A percentile compares a stretch with the other conserved stretches of the same genome.
Evolutionary conservation across 768 basidiomycete species (phyloP).

Genomic region (Trametes cinnabarina): DNA sequence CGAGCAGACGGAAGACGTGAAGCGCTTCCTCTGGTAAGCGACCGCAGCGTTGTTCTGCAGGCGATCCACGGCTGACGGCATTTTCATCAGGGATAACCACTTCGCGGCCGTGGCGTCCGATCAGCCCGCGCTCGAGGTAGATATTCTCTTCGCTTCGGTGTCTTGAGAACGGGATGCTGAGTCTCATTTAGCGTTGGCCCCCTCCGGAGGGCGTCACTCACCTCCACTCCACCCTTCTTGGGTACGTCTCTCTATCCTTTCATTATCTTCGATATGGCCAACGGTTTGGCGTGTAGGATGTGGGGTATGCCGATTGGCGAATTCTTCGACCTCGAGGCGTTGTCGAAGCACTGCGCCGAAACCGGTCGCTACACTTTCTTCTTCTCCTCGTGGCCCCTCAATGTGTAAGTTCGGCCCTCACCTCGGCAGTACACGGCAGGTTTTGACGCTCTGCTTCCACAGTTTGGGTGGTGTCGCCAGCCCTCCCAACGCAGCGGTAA

Average conservation of each 20-base stretch:
- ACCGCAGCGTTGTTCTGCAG: neutral
- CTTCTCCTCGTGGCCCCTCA: slow-evolving; percentile 72
- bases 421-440: neutral
- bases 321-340: slow-evolving; percentile 44
- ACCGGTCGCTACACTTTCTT: slow-evolving; percentile 68
- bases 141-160: neutral
- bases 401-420: slow-evolving; percentile 47
- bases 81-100: slow-evolving; percentile 58
- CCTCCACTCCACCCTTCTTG: slow-evolving; percentile 43
- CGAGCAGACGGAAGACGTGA: slow-evolving; percentile 70
- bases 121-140: slow-evolving; percentile 63
- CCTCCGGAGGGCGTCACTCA: slow-evolving; percentile 39
- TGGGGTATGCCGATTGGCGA: slow-evolving; percentile 75
- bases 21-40: slow-evolving; percentile 66
- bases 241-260: slow-evolving; percentile 33
- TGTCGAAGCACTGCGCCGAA: slow-evolving; percentile 54
- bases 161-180: neutral
- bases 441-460: neutral
- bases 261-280: neutral
- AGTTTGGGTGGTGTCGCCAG: slow-evolving; percentile 71
- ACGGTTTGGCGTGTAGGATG: slow-evolving; percentile 36
- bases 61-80: slow-evolving; percentile 3
- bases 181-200: slow-evolving; percentile 51
- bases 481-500: slow-evolving; percentile 68
- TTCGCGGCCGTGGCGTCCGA: slow-evolving; percentile 69